Evolutionary conservation across 2,329 filamentous ascomycete species (phyloP), one percentile per base, ranked within the genome.

Genomic region (Cytospora paraplurivora): DNA sequence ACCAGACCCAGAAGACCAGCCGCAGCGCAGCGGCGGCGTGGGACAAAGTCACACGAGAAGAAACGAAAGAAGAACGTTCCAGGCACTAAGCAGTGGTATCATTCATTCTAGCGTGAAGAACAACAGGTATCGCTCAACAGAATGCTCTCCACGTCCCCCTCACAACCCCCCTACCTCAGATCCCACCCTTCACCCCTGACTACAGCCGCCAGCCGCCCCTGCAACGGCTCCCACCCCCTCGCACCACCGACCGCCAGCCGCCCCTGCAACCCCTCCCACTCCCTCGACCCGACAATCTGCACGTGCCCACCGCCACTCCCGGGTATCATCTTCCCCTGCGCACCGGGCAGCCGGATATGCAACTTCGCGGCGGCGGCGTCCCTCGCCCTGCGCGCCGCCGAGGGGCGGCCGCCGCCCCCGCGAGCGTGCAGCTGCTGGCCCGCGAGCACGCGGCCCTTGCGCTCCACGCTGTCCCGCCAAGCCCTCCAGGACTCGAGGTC

Each of bases 401-500:
- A 66, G 17, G 66, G 65, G 50, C 69, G 68, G 53, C 63, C 66
- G 35, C 68, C 65, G 37, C 38, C 38, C 1, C 41, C 41, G 44
- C 54, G 68, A 62, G 59, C 68, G 27, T 37, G 68, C 66, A 44
- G 68, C 62, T 60, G 67, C 66, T 50, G 62, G 52, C 65, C 65
- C 27, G 70, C 62, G 59, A 85, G 72, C 7, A 78, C 75, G 59
- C 73, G 72, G 3, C 79, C 80, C 76, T 87, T 88, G 71, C 79
- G 78, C 12, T 84, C 70, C 38, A 88, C 81, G 7, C 79, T 78
- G 32, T 79, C 77, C 69, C 82, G 79, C 86, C 86, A 88, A 64
- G 76, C 75, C 69, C 78, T 80, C 86, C 86, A 88, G 1, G 81
- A 77, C 32, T 82, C 86, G 70, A 85, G 89, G 67, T 90, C 84